Percentiles rank a stretch among this genome's conserved stretches.
phyloP scores from a whole-genome alignment of 1,284 basidiomycete genomes.

The Trametes versicolor region DNA sequence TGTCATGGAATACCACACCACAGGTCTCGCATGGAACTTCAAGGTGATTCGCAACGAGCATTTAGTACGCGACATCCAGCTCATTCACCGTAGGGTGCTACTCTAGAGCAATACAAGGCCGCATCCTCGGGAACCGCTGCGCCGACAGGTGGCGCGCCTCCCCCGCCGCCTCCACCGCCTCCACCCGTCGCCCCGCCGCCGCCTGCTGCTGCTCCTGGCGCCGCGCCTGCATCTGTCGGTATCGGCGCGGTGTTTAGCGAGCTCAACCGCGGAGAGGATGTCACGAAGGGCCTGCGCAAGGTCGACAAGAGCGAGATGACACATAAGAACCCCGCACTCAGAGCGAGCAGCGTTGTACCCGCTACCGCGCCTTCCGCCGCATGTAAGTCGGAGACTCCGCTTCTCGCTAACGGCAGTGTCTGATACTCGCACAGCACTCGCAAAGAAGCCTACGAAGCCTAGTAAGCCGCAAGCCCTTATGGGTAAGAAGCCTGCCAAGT shows the following conservation, averaged over 20 bases:
- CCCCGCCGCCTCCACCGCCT: conserved; percentile 64
- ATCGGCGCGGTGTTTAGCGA: conserved; percentile 92
- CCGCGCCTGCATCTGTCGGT: conserved; percentile 61
- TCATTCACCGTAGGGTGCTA: conserved; percentile 63
- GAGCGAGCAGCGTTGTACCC: conserved; percentile 74
- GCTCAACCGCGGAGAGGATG: conserved; percentile 89
- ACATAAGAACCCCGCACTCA: conserved; percentile 95
- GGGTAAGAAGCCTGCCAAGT: conserved; percentile 94
- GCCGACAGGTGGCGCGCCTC: conserved; percentile 45
- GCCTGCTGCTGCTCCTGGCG: conserved; percentile 52
- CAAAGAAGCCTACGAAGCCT: conserved; percentile 79
- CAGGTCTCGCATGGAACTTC: conserved; percentile 91
- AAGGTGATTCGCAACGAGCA: conserved; percentile 56
- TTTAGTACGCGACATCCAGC: background rate
- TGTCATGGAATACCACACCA: conserved; percentile 88
- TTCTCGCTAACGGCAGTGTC: background rate
- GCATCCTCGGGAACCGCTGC: conserved; percentile 40
- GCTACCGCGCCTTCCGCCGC: conserved; percentile 39
- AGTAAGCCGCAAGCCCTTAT: conserved; percentile 83
- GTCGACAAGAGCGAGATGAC: conserved; percentile 98
- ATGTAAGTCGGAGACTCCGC: conserved; percentile 18
- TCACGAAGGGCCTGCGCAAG: conserved; percentile 92
- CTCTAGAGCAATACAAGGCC: conserved; percentile 64
- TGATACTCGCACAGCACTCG: conserved; percentile 41
- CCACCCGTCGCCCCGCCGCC: conserved; percentile 64